Evolutionary conservation across 2,329 filamentous ascomycete species (phyloP).

Genomic region (Alternaria novae-zelandiae): DNA sequence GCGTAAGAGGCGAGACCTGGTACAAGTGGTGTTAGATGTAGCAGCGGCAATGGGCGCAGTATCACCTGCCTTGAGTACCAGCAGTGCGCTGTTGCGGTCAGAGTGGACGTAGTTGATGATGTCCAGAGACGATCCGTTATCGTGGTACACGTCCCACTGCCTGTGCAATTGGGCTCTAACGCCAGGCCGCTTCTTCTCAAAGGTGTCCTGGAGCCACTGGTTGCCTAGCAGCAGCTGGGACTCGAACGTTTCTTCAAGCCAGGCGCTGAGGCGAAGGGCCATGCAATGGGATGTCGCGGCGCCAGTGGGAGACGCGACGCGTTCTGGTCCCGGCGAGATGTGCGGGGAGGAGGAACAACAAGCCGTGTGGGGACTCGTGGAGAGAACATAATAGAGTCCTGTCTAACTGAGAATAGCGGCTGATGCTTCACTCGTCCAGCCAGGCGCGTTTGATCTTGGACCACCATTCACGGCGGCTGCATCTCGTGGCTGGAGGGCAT

Average conservation of each 20-base stretch:
- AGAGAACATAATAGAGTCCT: neutral
- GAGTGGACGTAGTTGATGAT: conserved; percentile 23
- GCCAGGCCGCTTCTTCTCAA: conserved; percentile 8
- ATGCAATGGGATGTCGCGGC: conserved; percentile 9
- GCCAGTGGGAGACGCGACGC: conserved; percentile 19
- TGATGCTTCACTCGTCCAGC: neutral
- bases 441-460: neutral
- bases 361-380: neutral
- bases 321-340: conserved; percentile 4
- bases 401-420: neutral
- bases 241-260: conserved; percentile 33
- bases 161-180: conserved; percentile 11
- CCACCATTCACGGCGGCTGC: conserved; percentile 4
- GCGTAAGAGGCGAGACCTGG: conserved; percentile 25
- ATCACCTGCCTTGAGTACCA: conserved; percentile 32
- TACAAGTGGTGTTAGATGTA: neutral
- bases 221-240: conserved; percentile 28
- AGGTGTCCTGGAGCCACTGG: conserved; percentile 29
- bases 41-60: neutral
- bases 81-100: conserved; percentile 19
- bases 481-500: neutral
- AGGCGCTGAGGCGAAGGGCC: conserved; percentile 21
- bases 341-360: neutral
- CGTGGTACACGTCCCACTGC: conserved; percentile 38
- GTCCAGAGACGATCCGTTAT: conserved; percentile 45